A percentile compares a stretch with the other conserved stretches of the same genome.
These are phyloP conservation scores for Cyberlindnera meyerae DNA, from an alignment of 805 yeast species.

Conservation along the genomic window DNA sequence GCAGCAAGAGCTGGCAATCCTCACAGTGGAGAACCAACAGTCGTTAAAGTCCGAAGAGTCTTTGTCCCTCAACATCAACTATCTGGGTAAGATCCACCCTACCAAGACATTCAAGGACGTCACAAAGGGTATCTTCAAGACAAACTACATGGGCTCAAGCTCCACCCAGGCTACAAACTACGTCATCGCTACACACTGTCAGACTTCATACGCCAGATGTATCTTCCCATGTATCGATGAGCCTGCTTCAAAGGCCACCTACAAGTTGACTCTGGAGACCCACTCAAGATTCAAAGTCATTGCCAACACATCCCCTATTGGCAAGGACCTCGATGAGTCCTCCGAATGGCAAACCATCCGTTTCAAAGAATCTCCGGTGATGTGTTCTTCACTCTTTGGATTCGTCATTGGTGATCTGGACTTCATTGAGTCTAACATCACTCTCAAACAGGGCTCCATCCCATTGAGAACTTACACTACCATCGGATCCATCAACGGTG, in stretches of 20 bases:
- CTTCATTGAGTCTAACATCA: conserved; percentile 34
- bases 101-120: conserved; percentile 42
- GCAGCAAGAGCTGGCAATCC: conserved; percentile 23
- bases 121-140: conserved; percentile 64
- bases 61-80: conserved; percentile 11
- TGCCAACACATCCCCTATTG: conserved; percentile 41
- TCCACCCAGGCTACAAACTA: conserved; percentile 46
- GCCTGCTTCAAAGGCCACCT: conserved; percentile 46
- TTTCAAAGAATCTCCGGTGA: conserved; percentile 53
- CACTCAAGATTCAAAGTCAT: conserved; percentile 41
- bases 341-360: conserved; percentile 28
- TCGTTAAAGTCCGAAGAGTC: conserved; percentile 6
- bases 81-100: conserved; percentile 19
- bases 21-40: conserved; percentile 16
- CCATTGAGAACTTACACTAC: conserved; percentile 56
- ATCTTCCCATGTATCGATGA: conserved; percentile 74
- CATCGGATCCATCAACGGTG: conserved; percentile 43
- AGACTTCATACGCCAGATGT: conserved; percentile 57
- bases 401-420: conserved; percentile 69
- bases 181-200: conserved; percentile 66
- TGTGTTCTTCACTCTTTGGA: conserved; percentile 61
- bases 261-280: conserved; percentile 46
- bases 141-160: conserved; percentile 51
- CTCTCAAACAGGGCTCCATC: conserved; percentile 25
- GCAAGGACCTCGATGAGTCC: conserved; percentile 23